Base-by-base conservation (phyloP, 2,329 filamentous ascomycete species). In the Fusarium robinianum region DNA sequence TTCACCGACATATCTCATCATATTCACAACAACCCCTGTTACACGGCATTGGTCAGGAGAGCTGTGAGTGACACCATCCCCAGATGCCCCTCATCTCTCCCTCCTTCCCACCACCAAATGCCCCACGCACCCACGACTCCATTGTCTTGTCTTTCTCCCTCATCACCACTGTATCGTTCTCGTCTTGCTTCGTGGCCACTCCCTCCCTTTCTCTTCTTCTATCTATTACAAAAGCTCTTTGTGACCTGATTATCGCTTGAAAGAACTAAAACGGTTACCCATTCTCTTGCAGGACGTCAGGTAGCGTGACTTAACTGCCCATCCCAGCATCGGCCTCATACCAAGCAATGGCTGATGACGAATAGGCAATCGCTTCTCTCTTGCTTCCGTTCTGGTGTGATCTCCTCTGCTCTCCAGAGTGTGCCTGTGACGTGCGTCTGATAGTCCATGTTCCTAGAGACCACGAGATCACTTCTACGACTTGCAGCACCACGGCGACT, bases 361-460 rank as follows among this genome's bases (percentile, higher is more conserved):
- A n/a, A n/a, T n/a, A n/a, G n/a, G n/a, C n/a, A n/a, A n/a, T n/a
- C n/a, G n/a, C n/a, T n/a, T n/a, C n/a, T n/a, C n/a, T n/a, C n/a
- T 24, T 19, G 25, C 16, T 35, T 18, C 37, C 24, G 29, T 19
- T 47, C 26, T 16, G 44, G 41, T 46, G 50, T 47, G 41, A 38
- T 36, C 30, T 14, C 32, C 31, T 49, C 26, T n/a, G n/a, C n/a
- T 26, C 7, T 31, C 22, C 48, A 22, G 25, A 40, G 50, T 45
- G 36, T 45, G 30, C 22, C 21, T 43, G 32, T 55, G 45, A 41
- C 51, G 36, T 49, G 23, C 41, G 37, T 56, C 51, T 48, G 50
- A 49, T 46, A 46, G 51, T 56, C 47, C 36, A 62, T 62, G 59
- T 44, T 59, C 30, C 43, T 57, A 29, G 57, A 60, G 48, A 48